Conservation (phyloP, 2,329 filamentous ascomycete genomes). For the Pseudopyricularia javanii region DNA sequence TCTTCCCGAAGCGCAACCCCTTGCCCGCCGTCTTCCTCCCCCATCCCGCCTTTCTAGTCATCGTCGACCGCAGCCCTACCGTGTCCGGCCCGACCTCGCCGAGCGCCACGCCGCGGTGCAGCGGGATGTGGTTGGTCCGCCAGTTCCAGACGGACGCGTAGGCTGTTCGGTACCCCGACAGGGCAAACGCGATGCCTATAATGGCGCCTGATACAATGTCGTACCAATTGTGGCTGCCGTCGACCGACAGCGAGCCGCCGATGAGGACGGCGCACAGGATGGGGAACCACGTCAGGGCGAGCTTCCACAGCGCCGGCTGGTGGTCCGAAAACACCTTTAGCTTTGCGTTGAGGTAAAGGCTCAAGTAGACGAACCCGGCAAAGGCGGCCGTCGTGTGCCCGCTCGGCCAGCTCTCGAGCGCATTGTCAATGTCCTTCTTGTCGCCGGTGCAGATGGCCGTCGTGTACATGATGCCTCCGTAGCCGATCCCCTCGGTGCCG, state of each 20-base stretch:
- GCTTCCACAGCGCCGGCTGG: slow-evolving; percentile 63
- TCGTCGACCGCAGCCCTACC: neutral
- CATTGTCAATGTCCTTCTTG: slow-evolving; percentile 52
- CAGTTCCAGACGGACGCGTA: slow-evolving; percentile 61
- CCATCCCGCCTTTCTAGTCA: slow-evolving; percentile 1
- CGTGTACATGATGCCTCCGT: slow-evolving; percentile 52
- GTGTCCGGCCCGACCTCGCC: slow-evolving; percentile 6
- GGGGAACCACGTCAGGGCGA: slow-evolving; percentile 52
- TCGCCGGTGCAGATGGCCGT: slow-evolving; percentile 54
- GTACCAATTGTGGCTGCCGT: slow-evolving; percentile 67
- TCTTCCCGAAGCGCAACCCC: neutral
- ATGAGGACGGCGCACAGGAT: slow-evolving; percentile 57
- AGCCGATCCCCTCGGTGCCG: slow-evolving; percentile 28
- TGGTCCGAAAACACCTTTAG: slow-evolving; percentile 65
- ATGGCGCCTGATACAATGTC: slow-evolving; percentile 51
- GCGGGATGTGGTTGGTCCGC: slow-evolving; percentile 54
- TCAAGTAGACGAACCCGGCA: slow-evolving; percentile 58
- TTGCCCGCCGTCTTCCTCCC: neutral
- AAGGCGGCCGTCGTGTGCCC: slow-evolving; percentile 66
- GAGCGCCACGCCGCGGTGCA: slow-evolving; percentile 27
- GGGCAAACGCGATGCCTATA: slow-evolving; percentile 51
- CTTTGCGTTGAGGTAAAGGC: slow-evolving; percentile 66
- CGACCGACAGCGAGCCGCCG: slow-evolving; percentile 56
- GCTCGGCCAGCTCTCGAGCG: slow-evolving; percentile 58
- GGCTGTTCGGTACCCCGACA: slow-evolving; percentile 51